Percentiles rank a stretch among this genome's conserved stretches.
Conservation (phyloP, 257 asterid genomes). For the Scutellaria galericulata region DNA sequence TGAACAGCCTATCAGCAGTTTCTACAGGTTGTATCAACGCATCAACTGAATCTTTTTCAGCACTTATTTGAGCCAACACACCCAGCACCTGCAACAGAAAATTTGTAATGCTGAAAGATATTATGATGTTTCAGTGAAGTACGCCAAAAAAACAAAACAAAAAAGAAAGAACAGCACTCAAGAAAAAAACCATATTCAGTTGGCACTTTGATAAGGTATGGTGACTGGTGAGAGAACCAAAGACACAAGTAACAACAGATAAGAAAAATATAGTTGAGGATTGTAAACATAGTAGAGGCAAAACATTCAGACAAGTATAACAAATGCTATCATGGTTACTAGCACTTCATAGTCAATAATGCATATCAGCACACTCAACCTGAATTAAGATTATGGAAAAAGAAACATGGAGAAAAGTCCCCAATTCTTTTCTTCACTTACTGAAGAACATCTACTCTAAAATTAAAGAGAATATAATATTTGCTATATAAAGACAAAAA, state of each 20-base stretch:
- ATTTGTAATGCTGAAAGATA: conserved; percentile 12
- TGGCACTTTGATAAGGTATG: conserved; percentile 8
- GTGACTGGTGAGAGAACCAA: conserved; percentile 3
- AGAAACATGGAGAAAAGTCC: conserved; percentile 6
- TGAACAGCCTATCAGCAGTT: conserved; percentile 78
- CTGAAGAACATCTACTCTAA: neutral
- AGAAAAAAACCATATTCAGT: neutral
- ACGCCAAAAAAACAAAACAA: neutral
- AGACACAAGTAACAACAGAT: conserved; percentile 10
- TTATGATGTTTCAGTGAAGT: conserved; percentile 12
- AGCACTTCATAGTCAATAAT: neutral
- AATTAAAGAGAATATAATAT: neutral
- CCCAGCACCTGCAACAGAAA: conserved; percentile 67
- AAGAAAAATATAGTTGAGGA: neutral
- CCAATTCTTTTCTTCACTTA: neutral
- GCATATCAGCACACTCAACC: neutral
- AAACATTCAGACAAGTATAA: conserved; percentile 23
- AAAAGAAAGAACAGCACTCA: neutral
- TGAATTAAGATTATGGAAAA: neutral
- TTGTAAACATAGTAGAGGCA: neutral
- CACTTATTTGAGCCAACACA: conserved; percentile 84
- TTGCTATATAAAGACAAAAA: conserved; percentile 14
- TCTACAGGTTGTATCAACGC: conserved; percentile 80
- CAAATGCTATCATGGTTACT: neutral
- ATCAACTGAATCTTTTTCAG: conserved; percentile 85